Conservation (phyloP, 805 yeast species). For the Spathaspora hagerdaliae region DNA sequence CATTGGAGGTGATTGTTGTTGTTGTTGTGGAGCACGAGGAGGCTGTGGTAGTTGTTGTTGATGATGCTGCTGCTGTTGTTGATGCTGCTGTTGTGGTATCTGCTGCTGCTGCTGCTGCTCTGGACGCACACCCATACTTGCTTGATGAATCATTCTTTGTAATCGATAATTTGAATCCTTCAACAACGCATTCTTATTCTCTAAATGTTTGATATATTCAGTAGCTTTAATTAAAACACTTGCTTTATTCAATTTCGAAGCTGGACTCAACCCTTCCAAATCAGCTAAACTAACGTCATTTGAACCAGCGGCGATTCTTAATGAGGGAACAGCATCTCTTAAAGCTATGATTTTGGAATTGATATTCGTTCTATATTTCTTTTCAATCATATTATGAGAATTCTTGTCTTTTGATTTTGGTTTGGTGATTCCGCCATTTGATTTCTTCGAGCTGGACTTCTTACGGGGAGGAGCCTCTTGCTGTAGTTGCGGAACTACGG, state of each 20-base stretch:
- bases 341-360: constrained; percentile 66
- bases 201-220: constrained; percentile 73
- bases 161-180: constrained; percentile 42
- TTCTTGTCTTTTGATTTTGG: constrained; percentile 54
- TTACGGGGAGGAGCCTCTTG: background rate
- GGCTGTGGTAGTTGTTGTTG: constrained; percentile 10
- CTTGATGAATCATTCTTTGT: constrained; percentile 32
- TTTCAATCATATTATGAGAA: constrained; percentile 77
- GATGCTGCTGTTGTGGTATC: constrained; percentile 9
- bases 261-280: constrained; percentile 73
- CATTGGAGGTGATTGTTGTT: constrained; percentile 13
- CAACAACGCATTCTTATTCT: constrained; percentile 51
- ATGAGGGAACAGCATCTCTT: constrained; percentile 74
- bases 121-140: constrained; percentile 16
- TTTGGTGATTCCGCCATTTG: constrained; percentile 31
- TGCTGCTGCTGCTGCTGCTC: constrained; percentile 10
- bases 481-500: background rate
- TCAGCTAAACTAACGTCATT: constrained; percentile 41
- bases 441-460: constrained; percentile 1
- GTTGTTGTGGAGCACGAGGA: constrained; percentile 15
- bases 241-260: constrained; percentile 73
- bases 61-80: constrained; percentile 10
- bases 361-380: constrained; percentile 74
- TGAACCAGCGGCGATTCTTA: constrained; percentile 56
- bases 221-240: constrained; percentile 71